Evolutionary conservation across 257 asterid genomes (phyloP), one percentile per base, ranked within the genome.

Genomic region (Phtheirospermum japonicum): DNA sequence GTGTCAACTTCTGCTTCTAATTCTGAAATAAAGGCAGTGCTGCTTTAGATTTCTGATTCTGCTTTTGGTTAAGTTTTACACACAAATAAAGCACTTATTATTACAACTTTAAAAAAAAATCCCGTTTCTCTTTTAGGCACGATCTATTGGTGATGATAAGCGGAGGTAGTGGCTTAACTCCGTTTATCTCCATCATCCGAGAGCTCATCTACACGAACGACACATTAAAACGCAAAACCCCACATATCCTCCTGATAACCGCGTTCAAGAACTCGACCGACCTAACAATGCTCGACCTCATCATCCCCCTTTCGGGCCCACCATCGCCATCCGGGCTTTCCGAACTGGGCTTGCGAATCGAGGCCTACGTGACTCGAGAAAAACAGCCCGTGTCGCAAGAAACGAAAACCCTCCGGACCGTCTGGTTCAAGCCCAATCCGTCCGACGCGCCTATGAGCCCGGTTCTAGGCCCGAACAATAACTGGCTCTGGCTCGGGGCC

Each of bases 131-230:
- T 1, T 23, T 23, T 23, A 90, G 98, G 69, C 95, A 92, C 17
- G 95, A 92, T 0, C 55, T 77, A 7, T 57, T 92, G 28, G 83
- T 92, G 36, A 83, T 92, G 95, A 76, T 89, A 14, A 83, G 99
- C 60, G 99, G 99, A 60, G 99, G 99, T 7, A 92, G 99, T 51
- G 97, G 99, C 4, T 56, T 92, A 42, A 86, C 99, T 0, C 99
- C 99, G 0, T 89, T 92, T 73, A 82, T 89, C 68, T 92, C 97
- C 69, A 82, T 89, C 43, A 75, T 86, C 30, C 74, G 97, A 10
- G 97, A 92, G 23, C 73, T 92, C 18, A 80, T 86, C 28, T 67
- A 81, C 65, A 34, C 67, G 0, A 75, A 73, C 7, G 81, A 76
- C 12, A 77, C 75, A 0, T 20, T 68, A 17, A 80, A 84, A 74